Evolutionary conservation across 306 rosid genomes (phyloP).

Genomic region (Parietaria judaica): DNA sequence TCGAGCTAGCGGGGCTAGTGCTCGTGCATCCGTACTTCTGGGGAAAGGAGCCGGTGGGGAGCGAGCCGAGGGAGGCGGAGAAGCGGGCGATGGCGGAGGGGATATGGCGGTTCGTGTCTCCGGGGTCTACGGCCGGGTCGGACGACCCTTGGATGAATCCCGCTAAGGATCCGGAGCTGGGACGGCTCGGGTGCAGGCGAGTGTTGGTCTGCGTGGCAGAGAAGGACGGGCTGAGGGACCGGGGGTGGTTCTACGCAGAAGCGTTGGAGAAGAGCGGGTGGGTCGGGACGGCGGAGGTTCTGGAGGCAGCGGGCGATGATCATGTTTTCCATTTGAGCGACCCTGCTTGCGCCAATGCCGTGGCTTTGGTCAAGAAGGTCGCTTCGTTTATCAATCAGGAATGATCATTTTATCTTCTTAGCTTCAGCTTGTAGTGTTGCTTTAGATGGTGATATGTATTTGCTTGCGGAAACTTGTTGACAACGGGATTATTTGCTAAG

Average conservation of each 20-base stretch:
- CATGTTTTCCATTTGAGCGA: conserved; percentile 56
- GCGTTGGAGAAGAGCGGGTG: conserved; percentile 39
- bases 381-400: conserved; percentile 29
- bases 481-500: too few species aligned
- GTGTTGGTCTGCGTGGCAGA: conserved; percentile 60
- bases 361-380: conserved; percentile 25
- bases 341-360: conserved; percentile 35
- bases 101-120: conserved; percentile 46
- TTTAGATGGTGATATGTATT: too few species aligned
- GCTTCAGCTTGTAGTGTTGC: too few species aligned
- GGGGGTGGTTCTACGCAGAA: conserved; percentile 43
- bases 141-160: conserved; percentile 65
- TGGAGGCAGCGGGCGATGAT: conserved; percentile 35
- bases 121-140: conserved; percentile 24
- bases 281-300: conserved; percentile 35
- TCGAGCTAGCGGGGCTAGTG: conserved; percentile 34
- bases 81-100: not conserved
- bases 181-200: conserved; percentile 29
- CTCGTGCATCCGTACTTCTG: conserved; percentile 59
- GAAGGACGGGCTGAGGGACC: conserved; percentile 43
- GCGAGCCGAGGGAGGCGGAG: conserved; percentile 19
- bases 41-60: conserved; percentile 20
- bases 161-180: conserved; percentile 43
- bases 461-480: too few species aligned
- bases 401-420: too few species aligned